Percentiles rank a stretch among this genome's conserved stretches.
phyloP scores from a whole-genome alignment of 805 yeast species.

The Candida endomychidarum region DNA sequence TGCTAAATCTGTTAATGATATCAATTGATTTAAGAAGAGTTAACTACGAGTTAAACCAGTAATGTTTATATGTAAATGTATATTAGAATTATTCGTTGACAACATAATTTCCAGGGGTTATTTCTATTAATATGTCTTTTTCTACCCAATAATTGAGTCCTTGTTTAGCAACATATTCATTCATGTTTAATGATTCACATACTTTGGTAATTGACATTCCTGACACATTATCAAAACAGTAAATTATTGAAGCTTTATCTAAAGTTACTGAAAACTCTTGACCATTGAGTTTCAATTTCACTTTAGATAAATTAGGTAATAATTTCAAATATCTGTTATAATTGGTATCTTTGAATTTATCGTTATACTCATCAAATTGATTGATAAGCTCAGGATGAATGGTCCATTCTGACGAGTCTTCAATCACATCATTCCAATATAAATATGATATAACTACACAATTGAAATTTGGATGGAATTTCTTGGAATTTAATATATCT shows the following conservation, averaged over 20 bases:
- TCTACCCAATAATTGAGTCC: slow-evolving; percentile 62
- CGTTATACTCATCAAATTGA: slow-evolving; percentile 45
- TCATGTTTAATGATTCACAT: slow-evolving; percentile 39
- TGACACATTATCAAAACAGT: slow-evolving; percentile 43
- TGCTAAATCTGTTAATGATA: slow-evolving; percentile 57
- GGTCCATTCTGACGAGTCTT: slow-evolving; percentile 33
- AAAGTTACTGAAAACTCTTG: slow-evolving; percentile 56
- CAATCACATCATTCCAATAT: slow-evolving; percentile 57
- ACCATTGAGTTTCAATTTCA: slow-evolving; percentile 50
- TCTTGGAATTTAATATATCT: slow-evolving; percentile 59
- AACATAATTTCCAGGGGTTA: slow-evolving; percentile 30
- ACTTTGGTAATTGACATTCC: slow-evolving; percentile 35
- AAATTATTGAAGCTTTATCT: slow-evolving; percentile 65
- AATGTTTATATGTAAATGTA: not conserved
- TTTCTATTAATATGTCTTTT: slow-evolving; percentile 50
- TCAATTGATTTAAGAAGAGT: slow-evolving; percentile 15
- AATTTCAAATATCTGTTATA: slow-evolving; percentile 59
- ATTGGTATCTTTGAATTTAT: slow-evolving; percentile 44
- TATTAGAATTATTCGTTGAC: slow-evolving; percentile 36
- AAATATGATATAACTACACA: slow-evolving; percentile 70
- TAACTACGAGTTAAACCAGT: too few species aligned
- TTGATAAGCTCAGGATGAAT: slow-evolving; percentile 49
- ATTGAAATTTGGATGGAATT: slow-evolving; percentile 25
- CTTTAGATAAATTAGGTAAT: slow-evolving; percentile 60
- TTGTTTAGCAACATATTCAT: slow-evolving; percentile 36